Conservation (phyloP, 345 rosid species). For the Theobroma cacao region DNA sequence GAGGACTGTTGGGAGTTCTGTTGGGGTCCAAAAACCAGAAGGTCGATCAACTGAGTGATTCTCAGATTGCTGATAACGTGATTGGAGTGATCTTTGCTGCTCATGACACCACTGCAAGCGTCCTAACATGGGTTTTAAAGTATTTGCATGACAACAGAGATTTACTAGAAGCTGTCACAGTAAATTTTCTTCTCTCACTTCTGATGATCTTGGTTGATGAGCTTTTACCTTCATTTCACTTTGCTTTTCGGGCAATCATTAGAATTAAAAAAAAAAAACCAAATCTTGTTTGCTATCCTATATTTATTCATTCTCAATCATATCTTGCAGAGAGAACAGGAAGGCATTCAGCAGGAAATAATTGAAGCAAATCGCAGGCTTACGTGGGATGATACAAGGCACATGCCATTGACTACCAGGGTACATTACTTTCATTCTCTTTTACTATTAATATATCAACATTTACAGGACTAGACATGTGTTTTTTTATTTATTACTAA, state of each 20-base stretch:
- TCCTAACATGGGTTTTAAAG: conserved; percentile 81
- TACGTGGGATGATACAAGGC: conserved; percentile 87
- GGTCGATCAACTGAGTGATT: conserved; percentile 49
- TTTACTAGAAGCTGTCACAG: conserved; percentile 60
- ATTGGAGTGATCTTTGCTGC: conserved; percentile 95
- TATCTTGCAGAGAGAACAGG: conserved; percentile 64
- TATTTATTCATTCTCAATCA: not conserved
- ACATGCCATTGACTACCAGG: conserved; percentile 80
- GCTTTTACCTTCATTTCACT: not conserved
- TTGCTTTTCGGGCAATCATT: no score
- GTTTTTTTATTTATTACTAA: not conserved
- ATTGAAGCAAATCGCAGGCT: conserved; percentile 50
- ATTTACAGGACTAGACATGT: not conserved
- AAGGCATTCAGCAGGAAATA: conserved; percentile 44
- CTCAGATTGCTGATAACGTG: conserved; percentile 86
- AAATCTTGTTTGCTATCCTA: not conserved
- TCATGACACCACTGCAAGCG: conserved; percentile 93
- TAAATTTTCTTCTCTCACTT: conserved; percentile 26
- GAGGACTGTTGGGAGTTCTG: conserved; percentile 66
- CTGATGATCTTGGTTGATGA: not conserved
- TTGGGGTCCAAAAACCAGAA: conserved; percentile 49
- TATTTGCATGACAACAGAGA: conserved; percentile 67
- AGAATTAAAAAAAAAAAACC: no score
- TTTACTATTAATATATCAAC: not conserved
- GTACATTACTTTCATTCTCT: conserved; percentile 30